Percentiles rank a stretch among this genome's conserved stretches.
Evolutionary conservation across 2,329 filamentous ascomycete genomes (phyloP).

Genomic region (Fusarium sororula): DNA sequence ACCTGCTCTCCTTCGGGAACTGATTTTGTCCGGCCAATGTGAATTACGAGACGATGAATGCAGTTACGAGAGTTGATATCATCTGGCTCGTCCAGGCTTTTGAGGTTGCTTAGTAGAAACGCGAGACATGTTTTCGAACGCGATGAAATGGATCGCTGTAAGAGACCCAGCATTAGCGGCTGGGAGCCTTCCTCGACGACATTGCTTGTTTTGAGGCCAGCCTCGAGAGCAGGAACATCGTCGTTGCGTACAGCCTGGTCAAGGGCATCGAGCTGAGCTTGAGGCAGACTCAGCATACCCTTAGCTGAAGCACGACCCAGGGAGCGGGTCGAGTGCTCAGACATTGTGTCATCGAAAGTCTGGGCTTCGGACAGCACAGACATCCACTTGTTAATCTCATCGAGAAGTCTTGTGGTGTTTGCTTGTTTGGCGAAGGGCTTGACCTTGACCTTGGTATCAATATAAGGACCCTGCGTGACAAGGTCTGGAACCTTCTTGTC

Average conservation of each 20-base stretch:
- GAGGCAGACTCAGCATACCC: constrained; percentile 76
- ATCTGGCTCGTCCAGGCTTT: constrained; percentile 82
- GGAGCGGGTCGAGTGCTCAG: constrained; percentile 78
- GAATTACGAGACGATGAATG: constrained; percentile 90
- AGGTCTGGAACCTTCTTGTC: constrained; percentile 90
- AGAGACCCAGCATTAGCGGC: constrained; percentile 77
- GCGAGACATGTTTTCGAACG: constrained; percentile 75
- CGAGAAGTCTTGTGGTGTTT: constrained; percentile 58
- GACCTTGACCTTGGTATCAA: constrained; percentile 90
- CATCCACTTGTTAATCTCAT: constrained; percentile 89
- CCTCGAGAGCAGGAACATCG: constrained; percentile 65
- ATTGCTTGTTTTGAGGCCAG: constrained; percentile 67
- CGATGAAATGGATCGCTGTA: constrained; percentile 79
- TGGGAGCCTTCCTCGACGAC: constrained; percentile 60
- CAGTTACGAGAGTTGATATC: constrained; percentile 96
- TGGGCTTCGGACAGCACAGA: constrained; percentile 82
- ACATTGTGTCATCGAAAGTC: constrained; percentile 77
- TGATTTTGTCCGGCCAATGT: constrained; percentile 81
- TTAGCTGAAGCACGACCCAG: constrained; percentile 80
- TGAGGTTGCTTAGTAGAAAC: constrained; percentile 74
- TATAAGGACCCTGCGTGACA: constrained; percentile 83
- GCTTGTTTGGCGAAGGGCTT: constrained; percentile 84
- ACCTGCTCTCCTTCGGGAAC: constrained; percentile 56
- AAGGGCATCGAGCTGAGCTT: constrained; percentile 73
- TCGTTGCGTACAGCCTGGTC: constrained; percentile 78